Base-by-base conservation (phyloP, 352 stramenopile genomes). In the Globisporangium recalcitrans region DNA sequence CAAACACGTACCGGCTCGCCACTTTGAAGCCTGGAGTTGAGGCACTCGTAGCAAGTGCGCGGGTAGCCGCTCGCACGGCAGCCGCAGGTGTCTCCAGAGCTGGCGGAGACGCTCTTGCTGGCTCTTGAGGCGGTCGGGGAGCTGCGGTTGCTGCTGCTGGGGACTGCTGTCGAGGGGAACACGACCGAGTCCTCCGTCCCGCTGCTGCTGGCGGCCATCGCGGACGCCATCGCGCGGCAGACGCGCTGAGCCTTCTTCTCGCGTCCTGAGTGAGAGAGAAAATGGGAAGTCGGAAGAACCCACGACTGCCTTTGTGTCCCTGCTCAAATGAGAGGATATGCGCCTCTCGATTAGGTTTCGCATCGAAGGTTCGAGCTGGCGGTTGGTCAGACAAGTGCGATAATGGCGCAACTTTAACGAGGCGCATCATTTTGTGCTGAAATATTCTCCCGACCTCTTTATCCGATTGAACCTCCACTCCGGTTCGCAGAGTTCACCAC, bases 1-100 rank as follows among this genome's bases (percentile, higher is more conserved):
- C n/a, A n/a, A 8, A 19, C 3, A 34, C 34, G 34, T 40, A 40
- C 34, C 34, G 34, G 34, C 11, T 40, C 34, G 22, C 34, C 52
- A 9, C 11, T 42, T 14, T 31, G 3, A 14, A 58, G 52, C 31
- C 21, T 38, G 9, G 22, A 11, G 19, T 58, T 58, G 31, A 58
- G 52, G 19, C 52, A 58, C n/a, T 58, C 52, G 52, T 31, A 58
- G 31, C 52, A 58, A 19, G 52, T 58, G n/a, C 31, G 52, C 11
- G 52, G 16, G 19, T 29, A 13, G 10, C 22, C 29, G 8, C 29
- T 42, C 29, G 29, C 27, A 19, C 31, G n/a, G 52, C 19, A 38
- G n/a, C 52, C 52, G 31, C 52, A 58, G 27, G 31, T 58, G 10
- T 46, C 52, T 0, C 5, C 19, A 5, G 52, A 8, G 10, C n/a